Evolutionary conservation across 192 early-diverging fungal genomes (phyloP).

Genomic region (Coemansia sp.): DNA sequence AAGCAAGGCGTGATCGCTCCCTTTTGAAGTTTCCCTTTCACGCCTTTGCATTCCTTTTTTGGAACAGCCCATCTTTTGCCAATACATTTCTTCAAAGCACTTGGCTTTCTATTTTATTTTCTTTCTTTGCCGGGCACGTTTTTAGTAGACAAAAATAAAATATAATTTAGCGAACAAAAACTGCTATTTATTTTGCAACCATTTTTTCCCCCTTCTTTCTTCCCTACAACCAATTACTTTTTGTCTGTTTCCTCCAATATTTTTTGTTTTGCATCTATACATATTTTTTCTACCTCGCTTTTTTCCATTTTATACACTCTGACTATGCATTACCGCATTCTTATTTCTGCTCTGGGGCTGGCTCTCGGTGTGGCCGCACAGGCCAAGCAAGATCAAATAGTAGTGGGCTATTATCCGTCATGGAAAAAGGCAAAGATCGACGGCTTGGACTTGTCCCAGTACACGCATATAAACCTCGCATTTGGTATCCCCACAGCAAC

Average conservation of each 20-base stretch:
- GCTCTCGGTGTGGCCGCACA: not conserved
- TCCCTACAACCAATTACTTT: too few relatives aligned
- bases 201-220: too few relatives aligned
- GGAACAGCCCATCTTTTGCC: too few relatives aligned
- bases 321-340: not conserved
- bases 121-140: not conserved
- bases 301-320: not conserved
- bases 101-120: not conserved
- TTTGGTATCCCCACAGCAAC: conserved; percentile 52
- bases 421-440: conserved; percentile 19
- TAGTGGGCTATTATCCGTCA: conserved; percentile 32
- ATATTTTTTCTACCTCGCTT: not conserved
- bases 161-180: not conserved
- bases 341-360: not conserved
- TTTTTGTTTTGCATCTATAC: too few relatives aligned
- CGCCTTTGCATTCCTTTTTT: too few relatives aligned
- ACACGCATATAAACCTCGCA: conserved; percentile 71
- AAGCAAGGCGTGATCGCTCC: too few relatives aligned
- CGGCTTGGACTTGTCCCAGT: conserved; percentile 38
- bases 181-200: not conserved
- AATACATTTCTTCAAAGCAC: not conserved
- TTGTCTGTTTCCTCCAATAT: too few relatives aligned
- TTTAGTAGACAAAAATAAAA: not conserved
- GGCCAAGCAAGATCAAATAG: conserved; percentile 3
- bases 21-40: too few relatives aligned